Evolutionary conservation across 257 asterid genomes (phyloP).

Genomic region (Solanum neorickii): DNA sequence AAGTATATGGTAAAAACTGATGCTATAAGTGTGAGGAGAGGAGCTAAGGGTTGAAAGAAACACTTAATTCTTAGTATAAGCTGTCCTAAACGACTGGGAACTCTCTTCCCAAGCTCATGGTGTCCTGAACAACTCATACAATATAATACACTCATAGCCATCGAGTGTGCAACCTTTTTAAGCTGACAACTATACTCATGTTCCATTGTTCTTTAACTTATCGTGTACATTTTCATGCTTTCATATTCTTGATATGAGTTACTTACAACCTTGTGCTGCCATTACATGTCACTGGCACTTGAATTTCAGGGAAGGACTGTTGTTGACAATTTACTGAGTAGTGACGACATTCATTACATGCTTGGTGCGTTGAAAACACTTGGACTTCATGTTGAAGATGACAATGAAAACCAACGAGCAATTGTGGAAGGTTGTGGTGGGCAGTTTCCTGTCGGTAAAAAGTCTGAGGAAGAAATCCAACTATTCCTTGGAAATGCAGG

Average conservation of each 20-base stretch:
- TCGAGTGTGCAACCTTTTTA: background rate
- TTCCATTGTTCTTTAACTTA: background rate
- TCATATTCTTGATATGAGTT: background rate
- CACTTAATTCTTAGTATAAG: background rate
- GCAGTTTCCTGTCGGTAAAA: conserved; percentile 68
- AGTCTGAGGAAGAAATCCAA: conserved; percentile 63
- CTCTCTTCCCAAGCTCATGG: background rate
- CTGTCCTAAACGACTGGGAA: background rate
- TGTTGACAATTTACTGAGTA: conserved; percentile 80
- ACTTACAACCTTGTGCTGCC: background rate
- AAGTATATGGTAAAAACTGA: background rate
- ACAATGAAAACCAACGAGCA: conserved; percentile 59
- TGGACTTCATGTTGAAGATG: conserved; percentile 76
- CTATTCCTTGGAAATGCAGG: conserved; percentile 99
- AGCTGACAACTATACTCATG: background rate
- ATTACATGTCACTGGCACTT: conserved; percentile 4
- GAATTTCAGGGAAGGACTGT: conserved; percentile 70
- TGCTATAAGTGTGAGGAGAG: background rate
- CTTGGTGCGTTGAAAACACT: conserved; percentile 86
- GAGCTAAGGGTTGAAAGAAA: background rate
- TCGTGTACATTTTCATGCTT: background rate
- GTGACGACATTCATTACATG: conserved; percentile 93
- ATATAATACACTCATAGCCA: background rate
- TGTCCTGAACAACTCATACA: background rate
- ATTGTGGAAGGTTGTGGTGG: conserved; percentile 85